Conservation (phyloP, 352 stramenopile species). For the Globisporangium paddicum region DNA sequence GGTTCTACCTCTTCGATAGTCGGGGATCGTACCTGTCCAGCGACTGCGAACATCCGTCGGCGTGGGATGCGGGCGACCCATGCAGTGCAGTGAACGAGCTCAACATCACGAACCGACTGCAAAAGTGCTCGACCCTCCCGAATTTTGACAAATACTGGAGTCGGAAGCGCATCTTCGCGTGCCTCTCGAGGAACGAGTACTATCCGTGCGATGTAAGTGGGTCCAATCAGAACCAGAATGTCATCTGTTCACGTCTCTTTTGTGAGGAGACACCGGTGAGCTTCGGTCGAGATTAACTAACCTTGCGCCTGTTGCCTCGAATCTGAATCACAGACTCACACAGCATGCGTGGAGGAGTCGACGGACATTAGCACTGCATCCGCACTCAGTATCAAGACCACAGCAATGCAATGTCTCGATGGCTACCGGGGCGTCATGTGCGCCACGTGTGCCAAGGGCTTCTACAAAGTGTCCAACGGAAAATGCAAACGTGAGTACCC, state of each 20-base stretch:
- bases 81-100: constrained; percentile 29
- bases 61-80: constrained; percentile 43
- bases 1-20: constrained; percentile 42
- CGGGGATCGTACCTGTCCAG: constrained; percentile 31
- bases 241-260: no score
- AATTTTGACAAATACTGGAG: constrained; percentile 52
- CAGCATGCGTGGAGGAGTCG: constrained; percentile 20
- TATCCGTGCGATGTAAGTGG: constrained; percentile 55
- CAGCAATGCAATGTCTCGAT: constrained; percentile 41
- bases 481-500: constrained; percentile 43
- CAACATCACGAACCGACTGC: constrained; percentile 34
- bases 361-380: constrained; percentile 8
- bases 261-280: no score
- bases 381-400: constrained; percentile 8
- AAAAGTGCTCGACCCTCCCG: constrained; percentile 27
- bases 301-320: background rate
- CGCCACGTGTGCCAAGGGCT: constrained; percentile 31
- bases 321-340: constrained; percentile 22
- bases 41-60: constrained; percentile 30
- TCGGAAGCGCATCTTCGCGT: constrained; percentile 56
- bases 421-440: constrained; percentile 52
- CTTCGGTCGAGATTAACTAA: background rate
- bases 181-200: constrained; percentile 50
- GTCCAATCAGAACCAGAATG: no score
- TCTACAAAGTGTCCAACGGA: constrained; percentile 58